Evolutionary conservation across 805 yeast species (phyloP), one percentile per base, ranked within the genome.

Genomic region (Cyberlindnera japonica): DNA sequence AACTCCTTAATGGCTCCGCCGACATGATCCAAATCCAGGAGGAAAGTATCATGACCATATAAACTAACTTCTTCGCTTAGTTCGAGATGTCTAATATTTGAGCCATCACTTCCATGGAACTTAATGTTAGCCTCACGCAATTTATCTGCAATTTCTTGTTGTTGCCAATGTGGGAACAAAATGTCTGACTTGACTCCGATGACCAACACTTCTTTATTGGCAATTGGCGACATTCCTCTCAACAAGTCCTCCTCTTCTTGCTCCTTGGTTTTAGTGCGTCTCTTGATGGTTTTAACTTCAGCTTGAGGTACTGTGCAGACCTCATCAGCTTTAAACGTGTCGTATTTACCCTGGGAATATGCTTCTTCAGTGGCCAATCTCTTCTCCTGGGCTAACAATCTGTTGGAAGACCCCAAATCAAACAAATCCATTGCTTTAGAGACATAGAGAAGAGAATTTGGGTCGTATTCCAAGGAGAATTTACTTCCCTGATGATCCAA

Each of bases 341-440:
- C 48, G 27, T 42, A 45, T 8, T 43, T 47, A 15, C 56, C 58
- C n/a, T 38, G 20, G 3, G 62, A 54, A 8, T 54, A 51, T 8
- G 59, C 59, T 9, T 62, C 59, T 11, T 53, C 48, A 3, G 50
- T 54, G 63, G 15, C 48, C 38, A 7, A 53, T 76, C 65, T 44
- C 61, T 65, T 13, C 19, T 48, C 83, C 64, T 24, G 69, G 65
- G 86, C 83, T 38, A 64, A 62, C 1, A 51, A 31, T 47, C 78
- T 62, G 54, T 75, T 76, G 6, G 54, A 51, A 2, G 41, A 37
- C 5, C 95, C 83, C 52, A 90, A 64, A 58, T 90, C 96, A 62
- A 90, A 90, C 56, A 90, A 65, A 60, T 90, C 97, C 97, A 90
- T 90, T 1, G 96, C 96, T 62, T 90, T 90, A 45, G 90, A 83